Conservation (phyloP, 2,329 filamentous ascomycete genomes). For the Beauveria australis region DNA sequence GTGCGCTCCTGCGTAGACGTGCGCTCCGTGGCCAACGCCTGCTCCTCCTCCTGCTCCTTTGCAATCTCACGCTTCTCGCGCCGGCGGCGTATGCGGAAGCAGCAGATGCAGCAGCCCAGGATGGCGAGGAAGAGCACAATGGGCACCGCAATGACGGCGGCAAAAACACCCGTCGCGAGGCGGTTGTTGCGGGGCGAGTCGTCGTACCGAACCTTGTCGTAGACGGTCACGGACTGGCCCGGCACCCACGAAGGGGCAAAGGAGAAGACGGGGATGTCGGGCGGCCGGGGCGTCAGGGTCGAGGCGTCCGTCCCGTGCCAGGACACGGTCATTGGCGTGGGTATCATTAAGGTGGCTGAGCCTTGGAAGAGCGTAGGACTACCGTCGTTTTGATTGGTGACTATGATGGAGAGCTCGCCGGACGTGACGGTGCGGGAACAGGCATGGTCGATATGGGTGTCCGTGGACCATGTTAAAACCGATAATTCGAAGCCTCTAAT, state of each 20-base stretch:
- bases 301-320: background rate
- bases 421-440: background rate
- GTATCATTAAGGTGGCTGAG: background rate
- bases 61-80: slow-evolving; percentile 4
- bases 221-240: background rate
- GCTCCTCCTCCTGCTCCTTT: slow-evolving; percentile 5
- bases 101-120: slow-evolving; percentile 6
- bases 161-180: background rate
- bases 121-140: slow-evolving; percentile 7
- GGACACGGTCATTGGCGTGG: background rate
- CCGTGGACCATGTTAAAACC: background rate
- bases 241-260: slow-evolving; percentile 4
- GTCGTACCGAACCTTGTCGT: background rate
- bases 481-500: background rate
- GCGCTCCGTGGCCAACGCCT: background rate
- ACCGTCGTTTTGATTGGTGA: background rate
- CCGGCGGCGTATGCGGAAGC: background rate
- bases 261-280: background rate
- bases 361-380: background rate
- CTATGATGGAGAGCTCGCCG: background rate
- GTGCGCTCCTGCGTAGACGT: background rate
- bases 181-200: background rate
- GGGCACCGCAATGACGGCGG: slow-evolving; percentile 1
- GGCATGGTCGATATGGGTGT: background rate
- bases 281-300: background rate